Percentiles rank a stretch among this genome's conserved stretches.
These are phyloP conservation scores for Dysphania ambrosioides DNA, from an alignment of 148 eudicot species.

Conservation along the genomic window DNA sequence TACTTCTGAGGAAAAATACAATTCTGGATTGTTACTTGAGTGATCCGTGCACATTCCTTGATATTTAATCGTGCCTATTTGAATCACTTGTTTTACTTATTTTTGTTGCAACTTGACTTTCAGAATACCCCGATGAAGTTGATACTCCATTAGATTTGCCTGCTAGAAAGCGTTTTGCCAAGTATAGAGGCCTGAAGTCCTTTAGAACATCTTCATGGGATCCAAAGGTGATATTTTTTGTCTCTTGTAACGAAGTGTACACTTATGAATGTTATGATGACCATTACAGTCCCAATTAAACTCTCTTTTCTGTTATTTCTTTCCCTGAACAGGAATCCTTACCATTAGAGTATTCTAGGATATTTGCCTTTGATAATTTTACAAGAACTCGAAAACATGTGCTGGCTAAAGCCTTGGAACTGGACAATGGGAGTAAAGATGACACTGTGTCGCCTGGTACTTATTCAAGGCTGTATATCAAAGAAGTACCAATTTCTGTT, in stretches of 20 bases:
- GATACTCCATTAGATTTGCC: slow-evolving; percentile 87
- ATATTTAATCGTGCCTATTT: not conserved
- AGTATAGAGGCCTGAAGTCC: slow-evolving; percentile 91
- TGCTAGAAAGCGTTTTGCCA: slow-evolving; percentile 88
- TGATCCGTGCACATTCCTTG: not conserved
- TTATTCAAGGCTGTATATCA: slow-evolving; percentile 62
- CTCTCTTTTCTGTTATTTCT: not conserved
- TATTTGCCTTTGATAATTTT: slow-evolving; percentile 84
- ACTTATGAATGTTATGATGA: not conserved
- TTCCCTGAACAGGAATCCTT: slow-evolving; percentile 67
- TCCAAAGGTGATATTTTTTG: slow-evolving; percentile 58
- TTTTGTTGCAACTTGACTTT: slow-evolving; percentile 20
- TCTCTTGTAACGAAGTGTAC: not conserved
- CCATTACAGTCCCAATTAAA: not conserved
- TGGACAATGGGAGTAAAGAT: slow-evolving; percentile 47
- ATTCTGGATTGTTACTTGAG: too few species aligned
- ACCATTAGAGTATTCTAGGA: slow-evolving; percentile 75
- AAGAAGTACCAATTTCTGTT: slow-evolving; percentile 56
- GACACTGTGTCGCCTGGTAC: slow-evolving; percentile 58
- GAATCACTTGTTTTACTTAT: not conserved
- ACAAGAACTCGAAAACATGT: slow-evolving; percentile 83
- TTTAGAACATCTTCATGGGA: slow-evolving; percentile 98
- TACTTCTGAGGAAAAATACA: not conserved
- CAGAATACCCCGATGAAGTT: slow-evolving; percentile 97
- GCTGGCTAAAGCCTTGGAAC: slow-evolving; percentile 64